Evolutionary conservation across 345 rosid species (phyloP), one percentile per base, ranked within the genome.

Genomic region (Trapa incisa): DNA sequence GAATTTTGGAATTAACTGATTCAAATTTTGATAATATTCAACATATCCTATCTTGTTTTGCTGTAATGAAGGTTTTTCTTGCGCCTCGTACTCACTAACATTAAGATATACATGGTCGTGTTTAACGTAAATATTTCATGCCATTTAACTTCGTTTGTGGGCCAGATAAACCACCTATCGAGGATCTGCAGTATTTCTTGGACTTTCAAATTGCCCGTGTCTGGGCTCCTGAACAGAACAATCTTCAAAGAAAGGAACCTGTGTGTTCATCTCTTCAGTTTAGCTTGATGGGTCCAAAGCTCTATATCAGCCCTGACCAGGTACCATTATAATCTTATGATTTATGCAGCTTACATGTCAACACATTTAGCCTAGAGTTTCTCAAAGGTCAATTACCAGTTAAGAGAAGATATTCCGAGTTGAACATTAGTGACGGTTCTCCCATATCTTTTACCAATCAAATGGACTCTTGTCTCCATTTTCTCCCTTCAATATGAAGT

Each of bases 221-320:
- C 65, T 94, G 99, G 99, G 99, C 97, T 70, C 97, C 96, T 0
- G 96, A 94, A 70, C 95, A 86, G 72, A 87, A 89, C 61, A 94
- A 77, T 73, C 86, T 91, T 66, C 97, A 84, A 77, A 77, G 97
- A 65, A 94, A 91, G 79, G 99, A 87, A 63, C 99, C 96, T 6
- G 95, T 94, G 42, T 94, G 96, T 70, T 67, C 69, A 61, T 86
- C 90, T 77, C 99, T 94, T 75, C 99, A 91, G 66, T 89, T 94
- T 78, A 94, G 99, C 82, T 85, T 91, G 80, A 94, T 94, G 97
- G 97, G 99, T 80, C 99, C 99, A 4, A 94, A 94, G 80, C 95
- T 94, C 1, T 91, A 87, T 76, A 75, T 94, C 82, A 91, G 96
- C 68, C 88, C 96, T 4, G 90, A 89, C 74, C 96, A 94, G 96